Evolutionary conservation across 352 stramenopile species (phyloP), one percentile per base, ranked within the genome.

Genomic region (Globisporangium apiculatum): DNA sequence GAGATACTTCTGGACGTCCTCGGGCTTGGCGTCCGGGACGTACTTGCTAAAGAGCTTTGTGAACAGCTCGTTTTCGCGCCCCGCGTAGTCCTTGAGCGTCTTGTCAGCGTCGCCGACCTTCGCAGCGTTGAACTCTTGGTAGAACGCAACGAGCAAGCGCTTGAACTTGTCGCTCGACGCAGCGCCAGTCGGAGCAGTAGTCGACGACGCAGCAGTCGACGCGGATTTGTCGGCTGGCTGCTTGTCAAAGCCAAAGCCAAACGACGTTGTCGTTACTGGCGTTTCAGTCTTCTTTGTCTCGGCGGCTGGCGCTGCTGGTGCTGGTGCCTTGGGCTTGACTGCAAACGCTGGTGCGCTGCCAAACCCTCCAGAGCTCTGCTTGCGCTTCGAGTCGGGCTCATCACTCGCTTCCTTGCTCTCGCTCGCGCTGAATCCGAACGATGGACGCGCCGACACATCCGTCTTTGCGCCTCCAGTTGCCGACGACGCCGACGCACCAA

Each of bases 1-100:
- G 47, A 89, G 64, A 65, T 76, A 89, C 66, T 82, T 86, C 46
- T 81, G 75, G 35, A 87, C 67, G 57, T 79, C 74, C 7, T 83
- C 79, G 48, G 75, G 65, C 12, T 51, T 83, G n/a, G 76, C 82
- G 46, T 67, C 66, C 2, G 73, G 66, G 45, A 86, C 54, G 42
- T 89, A 88, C 72, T 79, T 81, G 0, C 60, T 71, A 47, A 89
- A 89, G 37, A 91, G 61, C 43, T 65, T 64, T 48, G 63, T 65
- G 40, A 91, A 89, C 53, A 91, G 61, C 8, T 76, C 64, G 58
- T 83, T 65, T 65, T 91, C 81, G 9, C 68, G 73, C 31, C 76
- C 81, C 45, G 72, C 70, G 49, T 77, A 89, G 31, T 80, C 72
- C 42, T 45, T 55, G 47, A 89, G 46, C 17, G 67, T 75, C 55